A percentile compares a stretch with the other conserved stretches of the same genome.
phyloP scores from a whole-genome alignment of 202 grass and related monocot genomes.

The Musa balbisiana region DNA sequence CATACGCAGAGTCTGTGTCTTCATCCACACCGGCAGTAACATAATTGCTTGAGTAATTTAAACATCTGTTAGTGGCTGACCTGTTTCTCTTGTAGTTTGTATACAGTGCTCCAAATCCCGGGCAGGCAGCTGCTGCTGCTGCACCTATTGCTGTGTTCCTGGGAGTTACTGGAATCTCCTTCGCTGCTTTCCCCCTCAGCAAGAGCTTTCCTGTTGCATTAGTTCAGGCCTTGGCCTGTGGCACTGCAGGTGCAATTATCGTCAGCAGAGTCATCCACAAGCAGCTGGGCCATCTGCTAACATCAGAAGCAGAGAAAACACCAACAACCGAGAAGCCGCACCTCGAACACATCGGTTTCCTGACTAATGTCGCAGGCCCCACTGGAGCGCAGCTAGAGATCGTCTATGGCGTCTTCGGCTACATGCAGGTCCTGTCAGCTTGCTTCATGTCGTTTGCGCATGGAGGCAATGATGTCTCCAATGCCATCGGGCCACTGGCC shows the following conservation, averaged over 20 bases:
- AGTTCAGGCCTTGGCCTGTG: slow-evolving; percentile 69
- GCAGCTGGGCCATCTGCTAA: slow-evolving; percentile 72
- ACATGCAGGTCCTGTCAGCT: slow-evolving; percentile 94
- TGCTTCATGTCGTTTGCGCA: slow-evolving; percentile 99
- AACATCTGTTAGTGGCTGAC: slow-evolving; percentile 13
- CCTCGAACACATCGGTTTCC: slow-evolving; percentile 51
- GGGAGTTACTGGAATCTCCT: slow-evolving; percentile 79
- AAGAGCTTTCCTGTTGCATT: slow-evolving; percentile 46
- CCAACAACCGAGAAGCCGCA: slow-evolving; percentile 20
- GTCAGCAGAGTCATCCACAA: slow-evolving; percentile 58
- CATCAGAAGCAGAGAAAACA: slow-evolving; percentile 68
- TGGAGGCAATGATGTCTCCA: slow-evolving; percentile 92
- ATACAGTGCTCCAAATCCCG: slow-evolving; percentile 91
- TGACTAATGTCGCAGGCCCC: slow-evolving; percentile 63
- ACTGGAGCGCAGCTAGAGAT: slow-evolving; percentile 91
- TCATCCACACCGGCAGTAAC: too few species aligned
- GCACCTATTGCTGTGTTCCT: slow-evolving; percentile 89
- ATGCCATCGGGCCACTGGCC: slow-evolving; percentile 85
- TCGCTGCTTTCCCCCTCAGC: slow-evolving; percentile 80
- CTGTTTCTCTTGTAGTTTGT: slow-evolving; percentile 66
- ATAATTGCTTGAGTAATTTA: neutral
- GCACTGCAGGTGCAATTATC: slow-evolving; percentile 66
- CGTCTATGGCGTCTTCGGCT: slow-evolving; percentile 83
- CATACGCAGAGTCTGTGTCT: slow-evolving; percentile 73
- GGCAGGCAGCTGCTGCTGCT: slow-evolving; percentile 85